phyloP scores from a whole-genome alignment of 306 rosid genomes.

The Acmispon strigosus region DNA sequence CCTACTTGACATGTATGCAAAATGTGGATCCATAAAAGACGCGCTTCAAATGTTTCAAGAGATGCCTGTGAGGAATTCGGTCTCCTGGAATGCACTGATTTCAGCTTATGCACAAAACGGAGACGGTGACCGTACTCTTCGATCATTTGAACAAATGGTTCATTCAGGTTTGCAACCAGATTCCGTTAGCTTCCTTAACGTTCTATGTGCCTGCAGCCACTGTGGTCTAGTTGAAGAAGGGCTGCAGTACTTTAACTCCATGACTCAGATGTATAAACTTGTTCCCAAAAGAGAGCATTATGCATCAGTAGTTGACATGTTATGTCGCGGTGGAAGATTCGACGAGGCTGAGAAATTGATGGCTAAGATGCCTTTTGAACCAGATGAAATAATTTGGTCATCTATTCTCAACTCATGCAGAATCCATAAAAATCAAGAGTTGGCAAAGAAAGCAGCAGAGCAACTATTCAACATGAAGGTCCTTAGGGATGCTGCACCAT shows the following conservation, averaged over 20 bases:
- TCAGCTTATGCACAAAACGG: constrained; percentile 88
- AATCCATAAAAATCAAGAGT: constrained; percentile 71
- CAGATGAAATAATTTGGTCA: constrained; percentile 83
- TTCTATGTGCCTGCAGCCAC: constrained; percentile 85
- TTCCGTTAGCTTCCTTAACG: constrained; percentile 73
- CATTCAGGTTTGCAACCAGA: constrained; percentile 68
- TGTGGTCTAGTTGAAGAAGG: constrained; percentile 86
- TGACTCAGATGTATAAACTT: constrained; percentile 42
- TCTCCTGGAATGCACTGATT: constrained; percentile 85
- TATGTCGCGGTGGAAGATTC: constrained; percentile 72
- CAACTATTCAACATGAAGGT: constrained; percentile 59
- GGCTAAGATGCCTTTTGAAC: constrained; percentile 68
- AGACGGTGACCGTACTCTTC: constrained; percentile 49
- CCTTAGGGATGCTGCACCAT: constrained; percentile 74
- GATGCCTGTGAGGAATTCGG: constrained; percentile 71
- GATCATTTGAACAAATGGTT: constrained; percentile 64
- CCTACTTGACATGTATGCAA: constrained; percentile 87
- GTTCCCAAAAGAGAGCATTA: constrained; percentile 73
- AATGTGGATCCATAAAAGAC: constrained; percentile 79
- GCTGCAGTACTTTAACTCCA: constrained; percentile 46
- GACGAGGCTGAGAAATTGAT: constrained; percentile 68
- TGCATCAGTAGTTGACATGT: constrained; percentile 64
- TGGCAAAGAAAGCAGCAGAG: constrained; percentile 73
- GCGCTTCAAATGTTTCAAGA: constrained; percentile 62
- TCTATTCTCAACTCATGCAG: constrained; percentile 77